These are phyloP conservation scores for Phialophora chinensis DNA, from an alignment of 2,329 filamentous ascomycete genomes.

Conservation along the genomic window DNA sequence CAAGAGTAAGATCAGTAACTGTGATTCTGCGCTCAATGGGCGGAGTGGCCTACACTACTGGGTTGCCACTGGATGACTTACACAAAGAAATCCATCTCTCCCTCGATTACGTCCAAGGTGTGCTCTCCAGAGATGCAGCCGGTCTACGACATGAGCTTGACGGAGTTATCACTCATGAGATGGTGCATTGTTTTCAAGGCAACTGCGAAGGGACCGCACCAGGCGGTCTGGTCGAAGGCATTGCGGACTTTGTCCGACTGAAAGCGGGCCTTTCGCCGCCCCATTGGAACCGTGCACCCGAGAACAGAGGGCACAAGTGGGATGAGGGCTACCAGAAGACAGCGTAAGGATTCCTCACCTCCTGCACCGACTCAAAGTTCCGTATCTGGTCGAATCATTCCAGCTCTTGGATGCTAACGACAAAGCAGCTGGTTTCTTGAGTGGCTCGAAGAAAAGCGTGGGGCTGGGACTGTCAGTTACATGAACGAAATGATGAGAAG, in stretches of 20 bases:
- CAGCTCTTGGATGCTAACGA: not conserved
- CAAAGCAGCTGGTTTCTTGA: constrained; percentile 73
- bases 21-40: constrained; percentile 77
- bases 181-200: constrained; percentile 94
- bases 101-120: constrained; percentile 68
- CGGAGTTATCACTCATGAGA: constrained; percentile 87
- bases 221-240: constrained; percentile 83
- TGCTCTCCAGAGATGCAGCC: constrained; percentile 28
- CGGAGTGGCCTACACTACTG: constrained; percentile 89
- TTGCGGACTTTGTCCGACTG: constrained; percentile 91
- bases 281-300: constrained; percentile 72
- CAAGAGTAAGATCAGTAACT: constrained; percentile 80
- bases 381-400: not conserved
- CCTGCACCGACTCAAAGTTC: not conserved
- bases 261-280: constrained; percentile 74
- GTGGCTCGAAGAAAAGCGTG: constrained; percentile 75
- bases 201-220: constrained; percentile 66
- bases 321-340: constrained; percentile 89
- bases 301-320: constrained; percentile 67
- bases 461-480: constrained; percentile 63
- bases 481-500: constrained; percentile 71
- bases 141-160: constrained; percentile 64
- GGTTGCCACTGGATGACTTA: constrained; percentile 76
- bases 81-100: constrained; percentile 95
- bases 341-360: constrained; percentile 49